Evolutionary conservation across 768 basidiomycete species (phyloP), one percentile per base, ranked within the genome.

Genomic region (Podaxis sp.): DNA sequence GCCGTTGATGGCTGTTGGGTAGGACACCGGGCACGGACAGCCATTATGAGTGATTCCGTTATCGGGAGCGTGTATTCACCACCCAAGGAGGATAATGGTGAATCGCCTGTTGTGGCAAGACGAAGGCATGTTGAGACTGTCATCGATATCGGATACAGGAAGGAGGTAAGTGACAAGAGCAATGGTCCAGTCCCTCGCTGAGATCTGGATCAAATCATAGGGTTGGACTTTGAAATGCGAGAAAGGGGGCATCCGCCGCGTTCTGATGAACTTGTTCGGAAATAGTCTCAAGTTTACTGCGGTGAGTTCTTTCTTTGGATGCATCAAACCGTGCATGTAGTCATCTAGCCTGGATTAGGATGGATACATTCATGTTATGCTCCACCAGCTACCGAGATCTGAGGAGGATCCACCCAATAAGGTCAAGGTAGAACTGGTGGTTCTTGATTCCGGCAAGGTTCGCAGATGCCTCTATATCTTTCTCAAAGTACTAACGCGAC

Each of bases 1-100:
- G 93, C 92, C 4, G 87, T 95, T 26, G 95, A 97, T 66, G 93
- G 94, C 4, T 95, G 91, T 63, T 97, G 93, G 93, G 91, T 98
- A 48, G 95, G 96, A 12, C 87, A 94, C 69, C 85, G 90, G 28
- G 94, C 95, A 17, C 85, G 95, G 41, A 86, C 87, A 46, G 85
- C 84, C 30, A 82, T 85, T 56, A 78, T 83, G 64, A 85, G 82
- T 37, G 86, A 88, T 65, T 88, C 89, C n/a, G 80, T 88, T 62
- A 96, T 97, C 62, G 95, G 96, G 26, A 95, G 91, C 66, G 89
- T 95, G 36, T 97, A 97, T 74, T 91, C 95, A 3, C 93, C 93
- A 2, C 92, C 94, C 1, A 83, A 83, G 67, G 80, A 87, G 20
- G 80, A 84, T 24, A 77, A 75, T 20, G 71, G 76, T 15, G 50